Evolutionary conservation across 805 yeast genomes (phyloP), one percentile per base, ranked within the genome.

Genomic region (Henningerozyma blattae): DNA sequence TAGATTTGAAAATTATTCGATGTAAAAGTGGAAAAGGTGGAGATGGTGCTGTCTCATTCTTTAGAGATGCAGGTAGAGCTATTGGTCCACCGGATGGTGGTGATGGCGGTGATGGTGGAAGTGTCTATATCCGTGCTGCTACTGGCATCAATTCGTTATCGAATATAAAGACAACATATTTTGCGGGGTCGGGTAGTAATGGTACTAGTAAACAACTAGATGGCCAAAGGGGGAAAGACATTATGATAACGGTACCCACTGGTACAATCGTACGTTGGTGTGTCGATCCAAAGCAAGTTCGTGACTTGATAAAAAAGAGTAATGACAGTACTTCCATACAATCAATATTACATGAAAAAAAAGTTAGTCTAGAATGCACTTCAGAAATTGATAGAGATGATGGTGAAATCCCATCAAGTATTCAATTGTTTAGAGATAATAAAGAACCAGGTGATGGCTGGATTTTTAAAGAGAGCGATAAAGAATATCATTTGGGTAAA

Each of bases 41-140:
- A 2, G 67, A 78, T 51, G 98, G 98, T 5, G 65, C 72, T 22
- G 78, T 85, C 0, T 80, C 96, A 0, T 91, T 91, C 56, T 70
- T 77, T 38, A 65, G 95, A 43, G 97, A 85, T 44, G 82, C 94
- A 3, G 83, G 86, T 27, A 60, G 83, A 28, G 67, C 94, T 0
- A 67, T 69, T 15, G 98, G 98, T 0, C 97, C 98, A 0, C 94
- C 98, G 0, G 94, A 87, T 56, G 98, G 98, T n/a, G 98, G 98
- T 8, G 96, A 91, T 59, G 98, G 98, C 20, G 98, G 97, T 4
- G 62, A 67, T 40, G 98, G 98, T 16, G 98, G 98, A 3, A 68
- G 77, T 34, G 69, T 91, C 3, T 89, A 79, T 51, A 72, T 91
- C 2, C 83, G 78, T 50, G 95, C 94, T 3, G 75, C 77, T 2